A percentile compares a stretch with the other conserved stretches of the same genome.
These are phyloP conservation scores for Botrytis sinoallii DNA, from an alignment of 2,329 filamentous ascomycete genomes.

Conservation along the genomic window DNA sequence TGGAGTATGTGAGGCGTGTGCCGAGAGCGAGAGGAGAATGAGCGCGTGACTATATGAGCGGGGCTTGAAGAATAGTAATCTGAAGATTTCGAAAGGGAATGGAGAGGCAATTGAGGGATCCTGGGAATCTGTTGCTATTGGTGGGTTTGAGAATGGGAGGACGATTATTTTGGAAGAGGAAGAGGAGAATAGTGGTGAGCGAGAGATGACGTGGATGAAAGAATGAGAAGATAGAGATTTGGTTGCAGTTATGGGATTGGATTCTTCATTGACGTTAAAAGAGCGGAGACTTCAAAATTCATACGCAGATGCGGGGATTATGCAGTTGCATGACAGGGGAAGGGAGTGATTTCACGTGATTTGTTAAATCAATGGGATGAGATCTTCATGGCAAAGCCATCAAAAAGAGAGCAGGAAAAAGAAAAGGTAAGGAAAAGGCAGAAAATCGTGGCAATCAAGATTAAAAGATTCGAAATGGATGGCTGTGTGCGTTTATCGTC, in stretches of 20 bases:
- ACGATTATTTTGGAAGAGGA: neutral
- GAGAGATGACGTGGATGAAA: neutral
- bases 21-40: constrained; percentile 32
- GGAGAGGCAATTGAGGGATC: neutral
- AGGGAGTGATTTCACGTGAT: neutral
- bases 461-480: neutral
- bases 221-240: neutral
- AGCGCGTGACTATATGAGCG: constrained; percentile 24
- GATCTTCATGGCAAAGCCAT: neutral
- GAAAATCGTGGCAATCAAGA: neutral
- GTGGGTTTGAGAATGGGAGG: neutral
- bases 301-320: neutral
- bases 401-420: neutral
- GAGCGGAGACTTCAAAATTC: neutral
- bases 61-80: neutral
- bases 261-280: neutral
- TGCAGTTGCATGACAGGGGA: neutral
- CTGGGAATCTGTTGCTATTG: neutral
- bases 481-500: neutral
- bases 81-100: neutral
- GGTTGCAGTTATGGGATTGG: neutral
- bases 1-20: constrained; percentile 35
- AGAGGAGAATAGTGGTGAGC: neutral
- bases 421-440: neutral
- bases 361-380: neutral